Evolutionary conservation across 208 protist genomes (phyloP).

Genomic region (Jaenimonas drosophilae): DNA sequence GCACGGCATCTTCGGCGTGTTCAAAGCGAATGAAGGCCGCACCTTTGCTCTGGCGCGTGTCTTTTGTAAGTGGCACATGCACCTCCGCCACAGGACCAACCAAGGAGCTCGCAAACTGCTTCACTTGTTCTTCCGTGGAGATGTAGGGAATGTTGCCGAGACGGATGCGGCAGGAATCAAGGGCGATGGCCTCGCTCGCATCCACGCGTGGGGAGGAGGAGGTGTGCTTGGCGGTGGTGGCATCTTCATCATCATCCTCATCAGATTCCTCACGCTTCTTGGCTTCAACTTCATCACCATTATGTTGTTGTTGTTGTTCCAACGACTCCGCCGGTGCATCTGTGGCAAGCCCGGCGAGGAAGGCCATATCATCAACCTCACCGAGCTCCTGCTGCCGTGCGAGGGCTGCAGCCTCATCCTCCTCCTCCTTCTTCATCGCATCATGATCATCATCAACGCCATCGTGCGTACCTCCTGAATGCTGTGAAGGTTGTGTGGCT

Average conservation of each 20-base stretch:
- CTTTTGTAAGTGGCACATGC: conserved; percentile 91
- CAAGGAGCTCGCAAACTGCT: conserved; percentile 69
- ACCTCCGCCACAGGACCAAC: conserved; percentile 89
- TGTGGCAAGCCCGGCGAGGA: conserved; percentile 25
- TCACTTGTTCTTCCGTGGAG: conserved; percentile 92
- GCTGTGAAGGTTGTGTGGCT: too few relatives aligned
- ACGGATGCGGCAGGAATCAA: conserved; percentile 86
- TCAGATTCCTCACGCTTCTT: background rate
- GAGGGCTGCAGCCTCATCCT: conserved; percentile 14
- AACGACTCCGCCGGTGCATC: conserved; percentile 6
- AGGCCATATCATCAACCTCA: conserved; percentile 71
- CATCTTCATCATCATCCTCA: background rate
- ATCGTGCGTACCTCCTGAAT: background rate
- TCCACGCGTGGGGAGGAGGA: background rate
- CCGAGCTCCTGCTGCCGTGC: conserved; percentile 57
- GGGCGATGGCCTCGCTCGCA: conserved; percentile 35
- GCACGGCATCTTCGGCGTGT: conserved; percentile 74
- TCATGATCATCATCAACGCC: conserved; percentile 1
- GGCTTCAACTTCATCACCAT: background rate
- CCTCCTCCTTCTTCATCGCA: conserved; percentile 2
- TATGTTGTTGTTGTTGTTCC: conserved; percentile 2
- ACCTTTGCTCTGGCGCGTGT: conserved; percentile 90
- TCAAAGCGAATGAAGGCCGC: conserved; percentile 90
- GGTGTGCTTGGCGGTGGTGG: too few relatives aligned
- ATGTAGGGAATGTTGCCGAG: conserved; percentile 94